These are phyloP conservation scores for Lolium rigidum DNA, from an alignment of 176 grass and related monocot species.

Conservation along the genomic window DNA sequence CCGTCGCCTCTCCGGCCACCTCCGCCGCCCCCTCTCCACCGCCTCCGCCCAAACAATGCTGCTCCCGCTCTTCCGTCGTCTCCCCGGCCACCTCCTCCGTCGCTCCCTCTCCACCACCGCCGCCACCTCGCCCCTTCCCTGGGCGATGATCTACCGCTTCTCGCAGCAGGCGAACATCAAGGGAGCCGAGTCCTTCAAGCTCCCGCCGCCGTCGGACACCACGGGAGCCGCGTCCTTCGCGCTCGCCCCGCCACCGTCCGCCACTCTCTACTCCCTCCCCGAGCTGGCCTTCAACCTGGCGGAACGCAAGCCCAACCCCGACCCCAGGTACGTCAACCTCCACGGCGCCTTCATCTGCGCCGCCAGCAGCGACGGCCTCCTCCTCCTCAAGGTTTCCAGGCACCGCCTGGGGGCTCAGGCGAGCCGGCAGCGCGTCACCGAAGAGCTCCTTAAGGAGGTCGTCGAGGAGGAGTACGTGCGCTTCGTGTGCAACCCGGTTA, in stretches of 20 bases:
- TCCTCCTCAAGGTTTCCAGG: background rate
- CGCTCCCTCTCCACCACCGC: background rate
- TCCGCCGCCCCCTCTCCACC: background rate
- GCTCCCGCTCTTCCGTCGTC: background rate
- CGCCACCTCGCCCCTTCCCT: background rate
- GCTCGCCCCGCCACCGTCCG: background rate
- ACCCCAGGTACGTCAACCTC: background rate
- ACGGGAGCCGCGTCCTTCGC: background rate
- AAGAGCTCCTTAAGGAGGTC: background rate
- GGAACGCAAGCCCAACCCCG: background rate
- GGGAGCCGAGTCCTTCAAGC: background rate
- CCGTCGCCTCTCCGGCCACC: too few relatives aligned
- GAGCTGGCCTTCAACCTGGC: background rate
- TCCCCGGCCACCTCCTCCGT: background rate
- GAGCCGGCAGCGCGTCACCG: background rate
- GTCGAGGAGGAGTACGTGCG: background rate
- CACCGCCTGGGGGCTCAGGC: background rate
- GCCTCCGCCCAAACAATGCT: background rate
- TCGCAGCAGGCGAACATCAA: background rate
- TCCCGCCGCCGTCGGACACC: background rate
- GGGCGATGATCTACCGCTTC: background rate
- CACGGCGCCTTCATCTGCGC: background rate
- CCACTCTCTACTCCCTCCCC: constrained; percentile 6
- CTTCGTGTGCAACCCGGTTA: constrained; percentile 18
- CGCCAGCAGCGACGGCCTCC: background rate